A percentile compares a stretch with the other conserved stretches of the same genome.
Evolutionary conservation across 2,329 filamentous ascomycete genomes (phyloP).

Genomic region (Fusarium acutatum): DNA sequence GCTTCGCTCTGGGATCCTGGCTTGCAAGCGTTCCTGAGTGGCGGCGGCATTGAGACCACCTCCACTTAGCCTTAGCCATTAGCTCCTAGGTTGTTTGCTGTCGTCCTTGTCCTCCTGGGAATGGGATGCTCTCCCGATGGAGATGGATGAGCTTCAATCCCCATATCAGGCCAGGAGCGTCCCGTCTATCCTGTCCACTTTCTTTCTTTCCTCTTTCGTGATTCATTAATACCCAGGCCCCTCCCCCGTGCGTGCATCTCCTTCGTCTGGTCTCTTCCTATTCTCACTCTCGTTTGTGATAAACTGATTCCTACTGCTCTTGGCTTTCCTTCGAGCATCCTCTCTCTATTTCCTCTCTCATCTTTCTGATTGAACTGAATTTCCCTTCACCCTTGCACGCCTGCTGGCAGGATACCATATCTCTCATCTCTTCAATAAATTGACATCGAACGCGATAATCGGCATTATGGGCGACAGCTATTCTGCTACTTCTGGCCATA

Average conservation of each 20-base stretch:
- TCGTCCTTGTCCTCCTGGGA: slow-evolving; percentile 7
- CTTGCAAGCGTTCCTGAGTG: slow-evolving; percentile 32
- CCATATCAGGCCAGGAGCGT: slow-evolving; percentile 23
- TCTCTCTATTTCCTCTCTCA: neutral
- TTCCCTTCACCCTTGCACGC: neutral
- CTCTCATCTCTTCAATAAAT: neutral
- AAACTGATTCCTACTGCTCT: neutral
- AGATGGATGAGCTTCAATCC: slow-evolving; percentile 27
- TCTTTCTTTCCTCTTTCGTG: slow-evolving; percentile 9
- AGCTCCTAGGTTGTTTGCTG: slow-evolving; percentile 9
- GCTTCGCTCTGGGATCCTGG: slow-evolving; percentile 1
- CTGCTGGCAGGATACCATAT: slow-evolving; percentile 39
- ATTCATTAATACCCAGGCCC: slow-evolving; percentile 12
- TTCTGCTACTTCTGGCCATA: slow-evolving; percentile 27
- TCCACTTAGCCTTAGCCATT: slow-evolving; percentile 16
- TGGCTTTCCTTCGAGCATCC: slow-evolving; percentile 3
- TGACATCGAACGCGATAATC: neutral
- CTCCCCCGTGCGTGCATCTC: slow-evolving; percentile 13
- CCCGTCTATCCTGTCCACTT: neutral
- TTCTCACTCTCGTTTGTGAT: slow-evolving; percentile 25
- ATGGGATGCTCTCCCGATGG: slow-evolving; percentile 1
- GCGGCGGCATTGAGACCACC: slow-evolving; percentile 29
- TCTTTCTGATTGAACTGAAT: neutral
- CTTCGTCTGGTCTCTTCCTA: slow-evolving; percentile 17
- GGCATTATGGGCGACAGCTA: slow-evolving; percentile 37